Conservation (phyloP, 208 protist genomes). For the Leishmania arabica region DNA sequence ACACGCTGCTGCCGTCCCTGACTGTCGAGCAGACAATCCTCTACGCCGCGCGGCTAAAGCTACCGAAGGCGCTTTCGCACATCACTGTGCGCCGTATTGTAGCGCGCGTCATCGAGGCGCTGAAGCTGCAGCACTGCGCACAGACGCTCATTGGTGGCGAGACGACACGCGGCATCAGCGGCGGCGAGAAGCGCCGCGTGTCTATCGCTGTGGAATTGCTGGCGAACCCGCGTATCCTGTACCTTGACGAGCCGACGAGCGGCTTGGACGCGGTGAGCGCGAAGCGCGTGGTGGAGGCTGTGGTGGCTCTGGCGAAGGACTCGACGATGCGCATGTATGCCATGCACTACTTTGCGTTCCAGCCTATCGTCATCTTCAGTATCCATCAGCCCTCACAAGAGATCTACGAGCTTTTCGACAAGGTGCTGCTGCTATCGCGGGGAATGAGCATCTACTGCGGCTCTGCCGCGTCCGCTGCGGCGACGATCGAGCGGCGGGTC, state of each 20-base stretch:
- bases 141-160: conserved; percentile 79
- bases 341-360: conserved; percentile 87
- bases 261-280: conserved; percentile 88
- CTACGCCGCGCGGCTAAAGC: conserved; percentile 90
- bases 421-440: conserved; percentile 82
- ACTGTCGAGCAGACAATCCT: conserved; percentile 89
- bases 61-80: conserved; percentile 79
- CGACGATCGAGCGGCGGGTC: conserved; percentile 62
- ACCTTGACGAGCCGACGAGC: conserved; percentile 92
- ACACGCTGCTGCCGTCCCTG: conserved; percentile 85
- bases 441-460: conserved; percentile 89
- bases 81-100: conserved; percentile 75
- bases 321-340: conserved; percentile 82
- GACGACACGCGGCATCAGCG: conserved; percentile 80
- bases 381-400: conserved; percentile 93
- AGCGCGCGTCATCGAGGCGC: conserved; percentile 53
- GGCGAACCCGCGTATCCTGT: conserved; percentile 91
- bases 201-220: conserved; percentile 93
- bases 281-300: conserved; percentile 77
- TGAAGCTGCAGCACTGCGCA: conserved; percentile 79
- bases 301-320: conserved; percentile 82
- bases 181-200: conserved; percentile 91
- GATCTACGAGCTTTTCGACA: conserved; percentile 90
- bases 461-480: conserved; percentile 56
- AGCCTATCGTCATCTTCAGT: conserved; percentile 90